Evolutionary conservation across 371 early-diverging fungal species (phyloP).

Genomic region (Chytridium lagenaria): DNA sequence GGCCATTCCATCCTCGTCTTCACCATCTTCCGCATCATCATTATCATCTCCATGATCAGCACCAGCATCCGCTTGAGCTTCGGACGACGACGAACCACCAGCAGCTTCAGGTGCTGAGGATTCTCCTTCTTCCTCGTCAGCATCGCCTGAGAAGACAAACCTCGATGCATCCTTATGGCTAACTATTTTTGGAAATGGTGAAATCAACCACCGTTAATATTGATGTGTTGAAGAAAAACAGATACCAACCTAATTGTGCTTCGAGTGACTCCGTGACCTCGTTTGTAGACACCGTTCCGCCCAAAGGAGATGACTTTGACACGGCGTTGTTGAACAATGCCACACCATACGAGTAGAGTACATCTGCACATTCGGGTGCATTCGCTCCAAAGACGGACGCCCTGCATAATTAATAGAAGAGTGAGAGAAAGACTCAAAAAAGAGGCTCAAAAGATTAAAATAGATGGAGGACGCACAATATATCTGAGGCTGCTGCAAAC

Average conservation of each 20-base stretch:
- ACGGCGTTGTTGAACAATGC: constrained; percentile 80
- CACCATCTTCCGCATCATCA: constrained; percentile 60
- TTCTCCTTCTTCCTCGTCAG: constrained; percentile 5
- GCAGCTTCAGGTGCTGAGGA: too few relatives aligned
- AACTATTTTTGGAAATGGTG: too few relatives aligned
- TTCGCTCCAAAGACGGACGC: constrained; percentile 72
- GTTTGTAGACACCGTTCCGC: constrained; percentile 20
- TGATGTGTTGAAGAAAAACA: background rate
- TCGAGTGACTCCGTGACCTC: background rate
- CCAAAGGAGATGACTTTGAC: constrained; percentile 74
- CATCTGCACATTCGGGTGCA: constrained; percentile 77
- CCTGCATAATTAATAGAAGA: too few relatives aligned
- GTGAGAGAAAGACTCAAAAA: constrained; percentile 14
- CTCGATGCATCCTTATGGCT: too few relatives aligned
- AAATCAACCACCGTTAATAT: too few relatives aligned
- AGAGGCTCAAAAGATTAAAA: too few relatives aligned
- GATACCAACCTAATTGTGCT: background rate
- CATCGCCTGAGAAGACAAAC: constrained; percentile 8
- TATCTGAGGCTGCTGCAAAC: constrained; percentile 2
- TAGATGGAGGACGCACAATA: constrained; percentile 8
- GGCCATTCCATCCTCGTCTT: constrained; percentile 51
- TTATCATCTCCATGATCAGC: constrained; percentile 15
- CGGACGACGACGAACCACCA: too few relatives aligned
- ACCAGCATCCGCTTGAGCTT: background rate
- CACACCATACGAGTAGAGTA: constrained; percentile 77